Base-by-base conservation (phyloP, 371 early-diverging fungal genomes). In the Rhizomucor miehei region DNA sequence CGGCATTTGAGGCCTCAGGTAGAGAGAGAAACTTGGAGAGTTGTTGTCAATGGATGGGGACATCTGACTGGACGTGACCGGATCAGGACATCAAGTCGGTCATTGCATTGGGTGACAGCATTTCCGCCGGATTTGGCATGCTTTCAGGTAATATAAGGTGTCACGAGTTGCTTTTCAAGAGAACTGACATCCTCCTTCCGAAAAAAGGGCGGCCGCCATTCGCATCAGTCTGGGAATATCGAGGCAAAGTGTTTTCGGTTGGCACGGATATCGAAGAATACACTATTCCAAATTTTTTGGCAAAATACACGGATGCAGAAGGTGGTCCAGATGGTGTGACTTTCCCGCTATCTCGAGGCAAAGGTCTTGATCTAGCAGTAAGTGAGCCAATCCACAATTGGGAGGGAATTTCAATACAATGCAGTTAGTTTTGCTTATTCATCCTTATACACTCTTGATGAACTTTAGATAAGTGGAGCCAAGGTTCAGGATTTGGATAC, bases 71-170 rank as follows among this genome's bases (percentile, higher is more conserved):
- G 36, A 55, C 24, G 16, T 13, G 21, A n/a, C 10, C 24, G 13
- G 19, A 44, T 35, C 25, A 87, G 78, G 87, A 88, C 44, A 84
- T 88, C 50, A 80, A 77, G 67, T 74, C 82, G 9, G 73, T 88
- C 36, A 77, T 86, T 24, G 82, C 86, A 13, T 63, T 89, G 12
- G 89, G 88, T 13, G 89, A 88, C 57, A 84, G 85, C 39, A 87
- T 89, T 35, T 75, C 83, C 14, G 88, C 89, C 35, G 89, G 81
- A 20, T 87, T 86, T 62, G 87, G 75, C 16, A 81, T 79, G 73
- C 50, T 69, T 23, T 71, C 78, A 54, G 69, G 77, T 69, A 54
- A 50, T n/a, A 23, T 17, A 29, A 39, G 29, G 8, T 29, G 29
- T 29, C 29, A 29, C 29, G 29, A 8, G 29, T 29, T 29, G 29